Conservation (phyloP, 306 rosid species). For the Acacia acuminata region DNA sequence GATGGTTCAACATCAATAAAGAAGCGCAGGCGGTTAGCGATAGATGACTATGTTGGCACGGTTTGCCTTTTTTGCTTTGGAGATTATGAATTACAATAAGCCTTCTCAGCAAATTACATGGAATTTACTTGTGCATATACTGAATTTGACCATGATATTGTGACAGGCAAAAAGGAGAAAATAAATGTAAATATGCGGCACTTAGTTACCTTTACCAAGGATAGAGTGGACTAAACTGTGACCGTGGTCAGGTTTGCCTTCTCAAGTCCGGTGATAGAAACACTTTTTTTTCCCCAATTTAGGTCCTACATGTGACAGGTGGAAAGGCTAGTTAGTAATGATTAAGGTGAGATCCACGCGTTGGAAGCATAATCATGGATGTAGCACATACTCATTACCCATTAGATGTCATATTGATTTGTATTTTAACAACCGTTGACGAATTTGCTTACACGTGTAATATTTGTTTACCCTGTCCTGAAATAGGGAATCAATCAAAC, state of each 20-base stretch:
- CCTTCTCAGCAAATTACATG: not conserved
- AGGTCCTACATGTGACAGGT: conserved; percentile 8
- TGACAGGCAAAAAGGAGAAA: conserved; percentile 90
- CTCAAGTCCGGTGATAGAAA: not conserved
- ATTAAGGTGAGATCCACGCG: conserved; percentile 2
- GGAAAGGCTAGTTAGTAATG: not conserved
- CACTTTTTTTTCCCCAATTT: not conserved
- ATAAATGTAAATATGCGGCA: conserved; percentile 35
- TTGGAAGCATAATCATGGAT: conserved; percentile 13
- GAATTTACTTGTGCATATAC: conserved; percentile 17
- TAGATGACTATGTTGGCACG: conserved; percentile 73
- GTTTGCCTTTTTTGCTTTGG: conserved; percentile 36
- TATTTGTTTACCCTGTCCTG: not conserved
- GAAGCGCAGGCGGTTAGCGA: conserved; percentile 84
- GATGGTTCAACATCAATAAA: conserved; percentile 67
- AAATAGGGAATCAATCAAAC: not conserved
- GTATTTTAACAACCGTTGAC: conserved; percentile 11
- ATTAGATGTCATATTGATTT: conserved; percentile 17
- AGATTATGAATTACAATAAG: not conserved
- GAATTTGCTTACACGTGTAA: conserved; percentile 3
- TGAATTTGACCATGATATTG: conserved; percentile 12
- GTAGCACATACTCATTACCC: not conserved
- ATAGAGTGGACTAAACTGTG: conserved; percentile 2
- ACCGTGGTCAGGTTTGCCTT: conserved; percentile 1
- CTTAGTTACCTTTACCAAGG: not conserved